A percentile compares a stretch with the other conserved stretches of the same genome.
These are phyloP conservation scores for Letharia lupina DNA, from an alignment of 495 filamentous ascomycete species.

Conservation along the genomic window DNA sequence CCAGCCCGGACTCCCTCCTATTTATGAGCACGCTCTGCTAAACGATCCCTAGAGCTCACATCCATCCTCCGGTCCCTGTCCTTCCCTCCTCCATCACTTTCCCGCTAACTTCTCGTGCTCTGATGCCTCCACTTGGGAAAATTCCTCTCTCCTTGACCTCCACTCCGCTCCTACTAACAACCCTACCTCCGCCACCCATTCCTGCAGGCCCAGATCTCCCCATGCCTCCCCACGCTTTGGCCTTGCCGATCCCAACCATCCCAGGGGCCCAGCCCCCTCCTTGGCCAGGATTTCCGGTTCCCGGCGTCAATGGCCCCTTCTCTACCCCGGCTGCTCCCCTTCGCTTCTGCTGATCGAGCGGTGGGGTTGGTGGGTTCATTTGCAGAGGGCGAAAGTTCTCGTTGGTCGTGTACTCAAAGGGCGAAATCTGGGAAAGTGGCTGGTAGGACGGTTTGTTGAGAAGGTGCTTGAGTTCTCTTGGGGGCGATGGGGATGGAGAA, in stretches of 20 bases:
- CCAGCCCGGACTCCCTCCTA: neutral
- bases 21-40: neutral
- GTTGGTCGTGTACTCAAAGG: constrained; percentile 30
- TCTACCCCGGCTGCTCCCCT: constrained; percentile 22
- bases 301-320: constrained; percentile 18
- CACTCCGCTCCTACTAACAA: constrained; percentile 28
- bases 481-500: constrained; percentile 39
- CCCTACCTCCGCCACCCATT: constrained; percentile 25
- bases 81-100: constrained; percentile 80
- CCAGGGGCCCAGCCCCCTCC: constrained; percentile 28
- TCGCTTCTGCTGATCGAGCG: constrained; percentile 29
- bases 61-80: constrained; percentile 32
- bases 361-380: constrained; percentile 48
- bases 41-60: neutral
- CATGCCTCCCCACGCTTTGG: constrained; percentile 17
- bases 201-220: constrained; percentile 18
- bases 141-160: constrained; percentile 36
- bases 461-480: constrained; percentile 39
- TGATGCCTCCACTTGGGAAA: constrained; percentile 39
- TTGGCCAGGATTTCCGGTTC: constrained; percentile 27
- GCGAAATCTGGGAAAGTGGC: constrained; percentile 34
- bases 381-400: constrained; percentile 34
- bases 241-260: constrained; percentile 20
- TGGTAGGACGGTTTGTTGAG: constrained; percentile 41
- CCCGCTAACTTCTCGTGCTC: constrained; percentile 66